phyloP scores from a whole-genome alignment of 176 grass and related monocot genomes.

The Ananas comosus region DNA sequence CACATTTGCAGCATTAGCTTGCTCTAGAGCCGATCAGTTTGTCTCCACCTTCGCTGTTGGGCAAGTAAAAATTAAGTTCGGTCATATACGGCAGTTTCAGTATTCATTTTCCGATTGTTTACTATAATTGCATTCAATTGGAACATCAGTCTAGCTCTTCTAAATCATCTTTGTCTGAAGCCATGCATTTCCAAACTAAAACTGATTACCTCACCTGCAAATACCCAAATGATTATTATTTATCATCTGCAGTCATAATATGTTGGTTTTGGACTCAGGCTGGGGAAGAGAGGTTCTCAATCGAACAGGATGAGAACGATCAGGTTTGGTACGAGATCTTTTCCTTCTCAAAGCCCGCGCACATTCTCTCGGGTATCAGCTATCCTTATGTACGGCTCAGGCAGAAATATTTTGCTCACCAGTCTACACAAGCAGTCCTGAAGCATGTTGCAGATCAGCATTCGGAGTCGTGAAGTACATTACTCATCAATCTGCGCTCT shows the following conservation, averaged over 20 bases:
- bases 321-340: conserved; percentile 76
- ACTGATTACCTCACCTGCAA: too few relatives aligned
- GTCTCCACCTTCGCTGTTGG: too few relatives aligned
- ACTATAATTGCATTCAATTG: too few relatives aligned
- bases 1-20: too few relatives aligned
- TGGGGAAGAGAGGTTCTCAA: conserved; percentile 73
- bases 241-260: background rate
- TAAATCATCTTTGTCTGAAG: too few relatives aligned
- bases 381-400: conserved; percentile 64
- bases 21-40: too few relatives aligned
- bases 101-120: too few relatives aligned
- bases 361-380: conserved; percentile 36
- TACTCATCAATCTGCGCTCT: background rate
- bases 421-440: conserved; percentile 38
- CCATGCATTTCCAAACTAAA: too few relatives aligned
- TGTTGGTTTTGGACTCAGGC: conserved; percentile 29
- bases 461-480: background rate
- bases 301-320: conserved; percentile 55
- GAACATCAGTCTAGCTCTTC: too few relatives aligned
- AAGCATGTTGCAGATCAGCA: conserved; percentile 25
- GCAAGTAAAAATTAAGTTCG: too few relatives aligned
- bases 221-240: too few relatives aligned
- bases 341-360: conserved; percentile 78
- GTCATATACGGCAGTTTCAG: too few relatives aligned
- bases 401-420: conserved; percentile 55